Percentiles rank a stretch among this genome's conserved stretches.
phyloP scores from a whole-genome alignment of 2,329 filamentous ascomycete genomes.

The Diaporthe nobilis region DNA sequence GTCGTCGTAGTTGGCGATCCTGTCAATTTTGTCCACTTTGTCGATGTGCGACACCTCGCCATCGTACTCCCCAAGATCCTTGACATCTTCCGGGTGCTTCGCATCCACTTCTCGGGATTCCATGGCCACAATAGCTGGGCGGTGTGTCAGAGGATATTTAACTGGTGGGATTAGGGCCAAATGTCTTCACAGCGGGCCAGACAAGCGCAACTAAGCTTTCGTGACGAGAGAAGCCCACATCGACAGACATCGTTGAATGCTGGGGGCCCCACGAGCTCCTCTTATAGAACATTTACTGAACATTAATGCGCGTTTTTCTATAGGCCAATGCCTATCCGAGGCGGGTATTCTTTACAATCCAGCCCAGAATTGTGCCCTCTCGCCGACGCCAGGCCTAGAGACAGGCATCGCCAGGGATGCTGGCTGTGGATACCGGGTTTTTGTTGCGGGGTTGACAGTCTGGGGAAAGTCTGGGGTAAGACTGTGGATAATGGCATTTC shows the following conservation, averaged over 20 bases:
- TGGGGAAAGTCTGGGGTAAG: conserved; percentile 15
- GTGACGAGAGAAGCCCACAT: neutral
- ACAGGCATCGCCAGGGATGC: neutral
- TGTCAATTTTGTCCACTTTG: conserved; percentile 1
- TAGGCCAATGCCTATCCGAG: neutral
- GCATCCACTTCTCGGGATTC: neutral
- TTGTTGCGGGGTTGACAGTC: conserved; percentile 16
- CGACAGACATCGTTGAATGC: neutral
- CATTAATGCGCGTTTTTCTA: neutral
- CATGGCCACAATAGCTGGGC: neutral
- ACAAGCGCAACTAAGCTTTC: no score
- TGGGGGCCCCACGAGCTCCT: neutral
- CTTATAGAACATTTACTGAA: neutral
- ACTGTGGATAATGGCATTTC: neutral
- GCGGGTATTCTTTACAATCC: conserved; percentile 2
- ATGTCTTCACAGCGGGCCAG: no score
- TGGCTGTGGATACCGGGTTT: neutral
- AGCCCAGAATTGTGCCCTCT: neutral
- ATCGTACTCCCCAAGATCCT: neutral
- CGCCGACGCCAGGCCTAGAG: neutral
- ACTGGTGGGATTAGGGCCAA: no score
- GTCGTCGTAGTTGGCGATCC: conserved; percentile 43
- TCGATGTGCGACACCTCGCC: conserved; percentile 13
- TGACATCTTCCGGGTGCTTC: conserved; percentile 4
- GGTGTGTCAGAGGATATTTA: neutral